phyloP scores from a whole-genome alignment of 2,329 filamentous ascomycete genomes.

The Fusarium dlaminii region DNA sequence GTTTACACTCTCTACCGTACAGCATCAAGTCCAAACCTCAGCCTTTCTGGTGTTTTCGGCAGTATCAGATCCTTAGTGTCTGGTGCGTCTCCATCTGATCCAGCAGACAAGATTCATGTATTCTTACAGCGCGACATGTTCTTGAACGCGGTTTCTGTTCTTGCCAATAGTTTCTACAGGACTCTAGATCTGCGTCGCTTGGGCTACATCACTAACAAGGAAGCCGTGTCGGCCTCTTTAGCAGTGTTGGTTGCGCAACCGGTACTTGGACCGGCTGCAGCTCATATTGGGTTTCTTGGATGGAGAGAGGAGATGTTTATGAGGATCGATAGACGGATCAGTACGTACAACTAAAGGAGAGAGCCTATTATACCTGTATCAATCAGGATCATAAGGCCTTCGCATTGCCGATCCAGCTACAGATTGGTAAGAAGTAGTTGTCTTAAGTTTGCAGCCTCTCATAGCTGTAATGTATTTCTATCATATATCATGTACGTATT shows the following conservation, averaged over 20 bases:
- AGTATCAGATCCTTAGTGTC: background rate
- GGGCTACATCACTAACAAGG: background rate
- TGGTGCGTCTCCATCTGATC: accelerated
- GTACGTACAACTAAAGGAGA: accelerated
- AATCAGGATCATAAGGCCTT: background rate
- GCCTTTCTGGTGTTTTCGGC: background rate
- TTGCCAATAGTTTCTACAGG: background rate
- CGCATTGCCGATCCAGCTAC: accelerated
- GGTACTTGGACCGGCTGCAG: constrained; percentile 1
- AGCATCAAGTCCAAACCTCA: background rate
- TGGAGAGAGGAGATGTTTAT: constrained; percentile 7
- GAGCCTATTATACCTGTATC: too few species aligned
- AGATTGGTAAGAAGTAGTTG: background rate
- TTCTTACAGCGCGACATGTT: constrained; percentile 11
- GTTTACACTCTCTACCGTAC: background rate
- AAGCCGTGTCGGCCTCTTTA: background rate
- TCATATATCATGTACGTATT: background rate
- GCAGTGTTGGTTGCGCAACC: background rate
- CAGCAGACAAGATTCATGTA: background rate
- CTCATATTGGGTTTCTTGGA: constrained; percentile 1
- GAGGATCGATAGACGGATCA: background rate
- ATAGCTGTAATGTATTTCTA: background rate
- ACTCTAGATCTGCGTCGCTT: background rate
- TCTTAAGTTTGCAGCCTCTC: background rate
- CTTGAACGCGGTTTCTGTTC: background rate